These are phyloP conservation scores for Pseudogymnoascus sp. DNA, from an alignment of 2,329 filamentous ascomycete genomes.

Conservation along the genomic window DNA sequence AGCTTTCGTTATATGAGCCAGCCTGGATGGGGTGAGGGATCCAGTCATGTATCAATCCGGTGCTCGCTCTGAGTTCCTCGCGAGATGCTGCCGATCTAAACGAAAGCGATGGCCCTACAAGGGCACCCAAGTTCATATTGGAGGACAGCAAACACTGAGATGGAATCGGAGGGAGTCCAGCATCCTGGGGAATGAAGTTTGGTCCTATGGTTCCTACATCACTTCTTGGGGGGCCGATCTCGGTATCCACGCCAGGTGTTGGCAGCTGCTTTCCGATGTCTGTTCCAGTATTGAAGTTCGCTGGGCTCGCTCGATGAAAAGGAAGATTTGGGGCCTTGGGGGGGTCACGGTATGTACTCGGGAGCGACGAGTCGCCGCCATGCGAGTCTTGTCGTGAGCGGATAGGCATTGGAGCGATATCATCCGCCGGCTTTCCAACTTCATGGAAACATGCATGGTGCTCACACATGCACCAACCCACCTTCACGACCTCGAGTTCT, in stretches of 20 bases:
- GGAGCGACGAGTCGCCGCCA: not conserved
- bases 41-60: conserved; percentile 7
- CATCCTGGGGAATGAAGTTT: conserved; percentile 18
- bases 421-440: not conserved
- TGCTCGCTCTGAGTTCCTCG: not conserved
- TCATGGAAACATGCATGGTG: conserved; percentile 50
- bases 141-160: conserved; percentile 29
- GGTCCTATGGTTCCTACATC: conserved; percentile 15
- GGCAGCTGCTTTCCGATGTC: not conserved
- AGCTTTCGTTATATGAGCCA: conserved; percentile 12
- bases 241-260: not conserved
- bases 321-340: not conserved
- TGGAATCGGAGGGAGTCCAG: conserved; percentile 28
- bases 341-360: not conserved
- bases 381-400: not conserved
- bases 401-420: not conserved
- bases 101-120: conserved; percentile 20
- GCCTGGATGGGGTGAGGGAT: conserved; percentile 10
- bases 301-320: not conserved
- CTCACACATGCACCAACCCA: conserved; percentile 39
- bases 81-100: not conserved
- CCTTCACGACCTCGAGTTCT: conserved; percentile 8
- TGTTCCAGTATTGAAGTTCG: not conserved
- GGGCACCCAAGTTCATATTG: conserved; percentile 23
- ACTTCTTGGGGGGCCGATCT: not conserved